Base-by-base conservation (phyloP, 768 basidiomycete species). In the Tephrocybe sp. region DNA sequence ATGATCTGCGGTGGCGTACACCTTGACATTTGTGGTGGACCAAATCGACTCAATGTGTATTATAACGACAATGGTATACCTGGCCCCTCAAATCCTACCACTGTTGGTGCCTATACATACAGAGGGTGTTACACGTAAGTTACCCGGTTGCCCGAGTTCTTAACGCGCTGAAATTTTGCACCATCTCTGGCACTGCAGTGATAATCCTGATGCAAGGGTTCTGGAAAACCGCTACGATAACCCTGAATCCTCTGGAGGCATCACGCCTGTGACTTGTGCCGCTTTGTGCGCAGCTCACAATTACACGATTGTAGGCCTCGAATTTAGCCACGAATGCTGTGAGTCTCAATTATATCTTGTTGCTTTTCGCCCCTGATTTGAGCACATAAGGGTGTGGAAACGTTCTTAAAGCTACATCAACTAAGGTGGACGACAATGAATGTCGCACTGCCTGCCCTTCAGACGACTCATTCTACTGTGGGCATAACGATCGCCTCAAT, bases 281-380 rank as follows among this genome's bases (percentile, higher is more conserved):
- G 42, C 42, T 10, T 12, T 29, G 24, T 43, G 42, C 18, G 8
- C 11, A 15, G n/a, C 27, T 8, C 3, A 43, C n/a, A 29, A 29
- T 18, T 27, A 24, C 24, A 24, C 42, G 11, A 29, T 43, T 15
- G 23, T 43, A 12, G 42, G 42, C 9, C 23, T 43, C 3, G 42
- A 43, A 16, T 43, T 43, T n/a, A 25, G 42, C 7, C 22, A 29
- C 7, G 42, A 43, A 43, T 43, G 42, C 42, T 43, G 42, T 43
- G 16, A 43, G 42, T 13, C 15, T 27, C 8, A 4, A 10, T 3
- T 11, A 11, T 13, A 8, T 9, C 27, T 19, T 42, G 19, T 23
- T 12, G 16, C 16, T 9, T 43, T 24, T 16, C 21, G 24, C 42
- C n/a, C 11, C 30, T 45, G 43, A 45, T 18, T 2, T 21, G 1